Evolutionary conservation across 345 rosid species (phyloP), one percentile per base, ranked within the genome.

Genomic region (Boechera divaricarpa): DNA sequence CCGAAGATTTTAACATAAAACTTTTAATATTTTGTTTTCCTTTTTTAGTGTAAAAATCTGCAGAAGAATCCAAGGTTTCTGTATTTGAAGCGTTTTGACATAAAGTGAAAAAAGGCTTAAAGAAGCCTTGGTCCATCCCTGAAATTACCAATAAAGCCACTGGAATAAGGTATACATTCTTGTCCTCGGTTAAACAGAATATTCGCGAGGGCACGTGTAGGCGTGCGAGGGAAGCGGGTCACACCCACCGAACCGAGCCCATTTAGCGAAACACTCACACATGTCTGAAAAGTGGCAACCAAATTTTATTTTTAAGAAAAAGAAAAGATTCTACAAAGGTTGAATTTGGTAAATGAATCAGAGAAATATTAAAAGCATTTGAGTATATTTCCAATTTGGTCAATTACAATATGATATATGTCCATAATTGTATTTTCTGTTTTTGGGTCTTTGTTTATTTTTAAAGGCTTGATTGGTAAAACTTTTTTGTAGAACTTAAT

Each of bases 61-160:
- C 39, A 67, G 49, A 73, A 79, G 82, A 73, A 73, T 79, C 82
- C 82, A 79, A 68, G 64, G 82, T 24, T 0, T 56, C 10, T 31
- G 31, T 61, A 47, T 21, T 36, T 44, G 29, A 47, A 63, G 63
- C 64, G 52, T 77, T 76, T 53, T 47, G 68, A 63, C 72, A 54
- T 63, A 48, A 41, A 55, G 66, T 56, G 49, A 57, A 24, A 61
- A 10, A 55, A 16, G 54, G 60, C 1, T 8, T 5, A 16, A 55
- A 78, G 11, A 42, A 33, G 4, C 56, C 73, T 66, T 72, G 38
- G 31, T 65, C 59, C 39, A 3, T 0, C 16, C 0, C 0, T 10
- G 3, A 5, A 73, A 66, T 41, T 78, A 72, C 77, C 4, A 9
- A 26, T 63, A 18, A 32, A 48, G 54, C 72, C 76, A 70, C 15